Conservation (phyloP, 139 green algal genomes). For the Pycnococcus provasolii region DNA sequence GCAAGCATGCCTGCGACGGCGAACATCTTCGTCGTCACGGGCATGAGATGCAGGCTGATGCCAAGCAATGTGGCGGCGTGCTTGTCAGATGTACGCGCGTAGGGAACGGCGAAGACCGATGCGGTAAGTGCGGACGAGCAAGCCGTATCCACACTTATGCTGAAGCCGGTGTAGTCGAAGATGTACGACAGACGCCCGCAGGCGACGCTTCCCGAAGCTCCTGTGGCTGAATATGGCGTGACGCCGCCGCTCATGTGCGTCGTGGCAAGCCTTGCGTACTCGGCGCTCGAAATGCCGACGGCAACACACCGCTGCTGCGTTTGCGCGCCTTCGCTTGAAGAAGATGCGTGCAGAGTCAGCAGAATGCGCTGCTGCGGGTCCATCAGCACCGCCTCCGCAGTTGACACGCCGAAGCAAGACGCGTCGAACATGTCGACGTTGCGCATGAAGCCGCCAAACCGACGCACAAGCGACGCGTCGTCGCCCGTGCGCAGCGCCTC, state of each 20-base stretch:
- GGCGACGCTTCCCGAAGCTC: conserved; percentile 15
- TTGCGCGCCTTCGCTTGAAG: background rate
- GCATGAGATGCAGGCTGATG: conserved; percentile 55
- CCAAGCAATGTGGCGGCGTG: conserved; percentile 30
- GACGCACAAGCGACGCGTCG: conserved; percentile 10
- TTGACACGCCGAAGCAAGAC: conserved; percentile 41
- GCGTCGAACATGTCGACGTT: conserved; percentile 47
- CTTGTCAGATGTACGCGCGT: conserved; percentile 3
- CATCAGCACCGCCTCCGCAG: conserved; percentile 52
- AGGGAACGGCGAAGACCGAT: conserved; percentile 2
- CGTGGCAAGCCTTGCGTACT: conserved; percentile 17
- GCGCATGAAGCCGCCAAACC: conserved; percentile 54
- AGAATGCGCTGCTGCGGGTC: conserved; percentile 71
- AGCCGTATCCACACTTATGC: conserved; percentile 28
- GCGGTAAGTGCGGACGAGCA: conserved; percentile 30
- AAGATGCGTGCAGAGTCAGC: conserved; percentile 16
- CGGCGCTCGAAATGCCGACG: conserved; percentile 24
- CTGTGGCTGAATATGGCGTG: conserved; percentile 1
- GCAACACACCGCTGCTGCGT: conserved; percentile 7
- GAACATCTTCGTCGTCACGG: conserved; percentile 34
- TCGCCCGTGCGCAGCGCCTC: background rate
- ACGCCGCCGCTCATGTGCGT: conserved; percentile 27
- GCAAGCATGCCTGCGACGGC: conserved; percentile 52
- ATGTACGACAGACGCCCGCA: conserved; percentile 19
- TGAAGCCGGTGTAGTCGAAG: conserved; percentile 10